A percentile compares a stretch with the other conserved stretches of the same genome.
Evolutionary conservation across 2,329 filamentous ascomycete species (phyloP).

Genomic region (Ilyonectria robusta): DNA sequence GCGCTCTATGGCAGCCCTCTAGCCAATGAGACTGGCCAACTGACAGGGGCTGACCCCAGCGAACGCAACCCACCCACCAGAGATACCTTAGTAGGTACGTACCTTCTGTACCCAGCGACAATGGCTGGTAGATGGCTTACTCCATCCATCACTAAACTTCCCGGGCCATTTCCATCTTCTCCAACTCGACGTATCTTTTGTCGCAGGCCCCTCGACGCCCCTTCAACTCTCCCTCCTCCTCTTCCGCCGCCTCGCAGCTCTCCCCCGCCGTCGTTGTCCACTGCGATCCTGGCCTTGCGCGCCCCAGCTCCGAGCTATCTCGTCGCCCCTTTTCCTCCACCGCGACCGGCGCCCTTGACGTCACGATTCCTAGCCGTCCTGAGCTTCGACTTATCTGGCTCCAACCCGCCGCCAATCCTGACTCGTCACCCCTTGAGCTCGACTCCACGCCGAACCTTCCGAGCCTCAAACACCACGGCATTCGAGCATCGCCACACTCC

Average conservation of each 20-base stretch:
- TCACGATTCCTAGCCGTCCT: conserved; percentile 35
- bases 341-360: conserved; percentile 39
- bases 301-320: conserved; percentile 6
- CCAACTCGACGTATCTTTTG: conserved; percentile 30
- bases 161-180: conserved; percentile 28
- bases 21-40: conserved; percentile 15
- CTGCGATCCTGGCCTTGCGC: conserved; percentile 8
- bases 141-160: conserved; percentile 25
- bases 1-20: conserved; percentile 8
- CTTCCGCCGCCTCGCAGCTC: conserved; percentile 6
- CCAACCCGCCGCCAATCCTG: conserved; percentile 10
- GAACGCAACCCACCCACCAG: conserved; percentile 3
- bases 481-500: conserved; percentile 10
- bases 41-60: conserved; percentile 15
- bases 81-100: conserved; percentile 8
- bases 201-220: conserved; percentile 14
- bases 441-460: conserved; percentile 40
- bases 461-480: conserved; percentile 6
- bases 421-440: conserved; percentile 26
- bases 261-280: background rate
- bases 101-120: conserved; percentile 12
- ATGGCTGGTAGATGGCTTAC: conserved; percentile 18
- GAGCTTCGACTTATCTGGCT: conserved; percentile 26
- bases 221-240: conserved; percentile 6
- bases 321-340: conserved; percentile 18